Evolutionary conservation across 192 early-diverging fungal species (phyloP), one percentile per base, ranked within the genome.

Genomic region (Jimgerdemannia lactiflua): DNA sequence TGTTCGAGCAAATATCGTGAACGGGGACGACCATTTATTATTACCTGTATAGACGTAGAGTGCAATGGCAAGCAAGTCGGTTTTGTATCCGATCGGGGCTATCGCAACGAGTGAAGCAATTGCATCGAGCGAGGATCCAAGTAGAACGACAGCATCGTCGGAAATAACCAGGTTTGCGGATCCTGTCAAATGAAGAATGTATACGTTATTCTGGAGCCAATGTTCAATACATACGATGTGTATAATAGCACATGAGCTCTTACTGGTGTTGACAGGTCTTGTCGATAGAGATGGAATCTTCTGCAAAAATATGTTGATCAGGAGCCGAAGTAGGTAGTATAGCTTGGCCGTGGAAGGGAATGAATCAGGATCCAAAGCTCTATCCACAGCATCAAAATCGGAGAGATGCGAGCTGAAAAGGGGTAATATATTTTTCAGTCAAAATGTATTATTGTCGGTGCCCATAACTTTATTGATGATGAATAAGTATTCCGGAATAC

Each of bases 41-140:
- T 70, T 76, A 86, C 87, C 82, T 39, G 81, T 64, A 11, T 81
- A 86, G 18, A 87, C 77, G 74, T 87, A 81, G n/a, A 87, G 79
- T n/a, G 81, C 79, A 14, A 89, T 83, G 3, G 88, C 81, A 11
- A 84, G 74, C 19, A 87, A 71, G 68, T 89, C 85, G 9, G 84
- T 77, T 49, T 82, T 84, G 20, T 83, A 86, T 54, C 78, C 79
- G 11, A 79, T 41, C 8, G 86, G 86, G 11, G 83, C 76, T 14
- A 85, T 79, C 17, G 75, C 75, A 41, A 87, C 77, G 43, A 89
- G 70, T 4, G 78, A 72, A 3, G 86, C 78, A 40, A 89, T 43
- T 19, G 84, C 79, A 64, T 89, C 88, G 4, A 84, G 49, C 2
- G 84, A 83, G 4, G 70, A 64, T 14, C 79, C 78, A 54, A 88